Evolutionary conservation across 805 yeast species (phyloP).

Genomic region (Pichia occidentalis): DNA sequence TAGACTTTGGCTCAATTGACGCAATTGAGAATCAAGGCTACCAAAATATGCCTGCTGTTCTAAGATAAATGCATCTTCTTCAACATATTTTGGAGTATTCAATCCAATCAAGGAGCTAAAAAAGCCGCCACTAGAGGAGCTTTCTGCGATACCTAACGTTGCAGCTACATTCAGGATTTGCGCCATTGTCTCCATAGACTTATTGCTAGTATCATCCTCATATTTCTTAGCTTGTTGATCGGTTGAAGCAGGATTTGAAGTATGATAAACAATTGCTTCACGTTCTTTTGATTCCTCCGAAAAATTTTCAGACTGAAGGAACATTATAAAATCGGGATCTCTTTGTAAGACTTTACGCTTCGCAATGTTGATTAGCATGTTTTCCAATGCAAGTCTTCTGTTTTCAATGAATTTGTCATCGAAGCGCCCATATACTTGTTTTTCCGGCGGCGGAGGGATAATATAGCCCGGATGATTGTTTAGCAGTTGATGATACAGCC

Average conservation of each 20-base stretch:
- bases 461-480: constrained; percentile 84
- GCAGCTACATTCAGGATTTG: constrained; percentile 23
- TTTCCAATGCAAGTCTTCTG: constrained; percentile 76
- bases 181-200: constrained; percentile 22
- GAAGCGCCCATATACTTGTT: constrained; percentile 88
- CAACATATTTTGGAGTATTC: constrained; percentile 55
- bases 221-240: constrained; percentile 18
- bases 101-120: constrained; percentile 66
- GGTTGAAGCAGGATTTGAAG: constrained; percentile 28
- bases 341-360: constrained; percentile 47
- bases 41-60: constrained; percentile 66
- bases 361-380: constrained; percentile 74
- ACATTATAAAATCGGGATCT: constrained; percentile 73
- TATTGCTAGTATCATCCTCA: constrained; percentile 4
- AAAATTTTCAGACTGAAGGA: constrained; percentile 70
- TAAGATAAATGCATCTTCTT: constrained; percentile 71
- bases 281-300: constrained; percentile 60
- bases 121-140: constrained; percentile 40
- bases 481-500: constrained; percentile 87
- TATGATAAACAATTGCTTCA: constrained; percentile 38
- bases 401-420: constrained; percentile 85
- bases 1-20: constrained; percentile 59
- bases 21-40: constrained; percentile 65
- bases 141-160: constrained; percentile 18
- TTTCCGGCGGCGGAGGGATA: constrained; percentile 94